Evolutionary conservation across 2,329 filamentous ascomycete species (phyloP).

Genomic region (Trichoderma afroharzianum): DNA sequence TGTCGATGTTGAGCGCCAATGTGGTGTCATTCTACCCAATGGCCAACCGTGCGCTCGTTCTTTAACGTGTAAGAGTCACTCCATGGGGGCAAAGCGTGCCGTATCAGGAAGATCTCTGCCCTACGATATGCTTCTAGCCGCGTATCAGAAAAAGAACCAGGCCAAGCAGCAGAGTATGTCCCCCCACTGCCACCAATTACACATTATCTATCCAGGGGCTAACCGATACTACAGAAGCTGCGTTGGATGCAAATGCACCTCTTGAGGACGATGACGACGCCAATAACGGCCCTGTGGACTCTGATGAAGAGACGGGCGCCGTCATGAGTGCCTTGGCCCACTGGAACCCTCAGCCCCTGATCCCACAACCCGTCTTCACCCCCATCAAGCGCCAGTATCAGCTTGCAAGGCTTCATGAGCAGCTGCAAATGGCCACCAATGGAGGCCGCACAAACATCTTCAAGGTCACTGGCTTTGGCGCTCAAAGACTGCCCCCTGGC

Average conservation of each 20-base stretch:
- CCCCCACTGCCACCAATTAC: background rate
- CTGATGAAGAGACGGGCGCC: constrained; percentile 86
- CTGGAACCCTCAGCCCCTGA: constrained; percentile 74
- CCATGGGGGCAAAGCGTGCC: constrained; percentile 89
- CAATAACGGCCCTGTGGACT: constrained; percentile 79
- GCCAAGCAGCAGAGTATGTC: constrained; percentile 90
- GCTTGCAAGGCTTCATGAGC: constrained; percentile 59
- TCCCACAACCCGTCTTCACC: constrained; percentile 60
- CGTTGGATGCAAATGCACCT: constrained; percentile 89
- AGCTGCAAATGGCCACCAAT: constrained; percentile 63
- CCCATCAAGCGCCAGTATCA: constrained; percentile 63
- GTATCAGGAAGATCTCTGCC: constrained; percentile 83
- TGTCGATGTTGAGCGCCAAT: constrained; percentile 91
- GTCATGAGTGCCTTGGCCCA: constrained; percentile 79
- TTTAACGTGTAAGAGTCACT: constrained; percentile 88
- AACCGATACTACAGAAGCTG: constrained; percentile 62
- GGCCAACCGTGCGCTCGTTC: constrained; percentile 84
- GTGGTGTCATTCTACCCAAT: constrained; percentile 81
- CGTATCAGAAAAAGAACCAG: constrained; percentile 97
- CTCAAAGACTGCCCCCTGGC: constrained; percentile 50
- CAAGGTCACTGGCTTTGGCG: constrained; percentile 54
- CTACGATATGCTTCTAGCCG: constrained; percentile 86
- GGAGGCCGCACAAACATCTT: constrained; percentile 64
- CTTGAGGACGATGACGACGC: constrained; percentile 81
- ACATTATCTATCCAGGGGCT: background rate